These are phyloP conservation scores for Xylaria castorea DNA, from an alignment of 495 filamentous ascomycete genomes.

Conservation along the genomic window DNA sequence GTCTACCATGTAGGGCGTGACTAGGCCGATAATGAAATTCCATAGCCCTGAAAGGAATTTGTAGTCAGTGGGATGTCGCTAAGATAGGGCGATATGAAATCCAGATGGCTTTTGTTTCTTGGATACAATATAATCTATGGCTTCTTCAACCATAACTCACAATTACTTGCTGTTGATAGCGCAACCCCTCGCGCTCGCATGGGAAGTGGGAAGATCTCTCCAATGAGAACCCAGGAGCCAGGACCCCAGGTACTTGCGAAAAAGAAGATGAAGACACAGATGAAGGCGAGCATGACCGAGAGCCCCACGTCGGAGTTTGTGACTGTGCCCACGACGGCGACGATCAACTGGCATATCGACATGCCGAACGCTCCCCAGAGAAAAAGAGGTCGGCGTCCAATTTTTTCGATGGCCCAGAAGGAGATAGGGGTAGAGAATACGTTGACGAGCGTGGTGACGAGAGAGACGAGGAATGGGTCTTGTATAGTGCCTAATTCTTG, in stretches of 20 bases:
- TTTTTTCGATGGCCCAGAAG: slow-evolving; percentile 81
- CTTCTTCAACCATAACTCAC: slow-evolving; percentile 68
- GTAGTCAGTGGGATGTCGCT: neutral
- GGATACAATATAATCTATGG: neutral
- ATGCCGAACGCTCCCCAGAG: slow-evolving; percentile 80
- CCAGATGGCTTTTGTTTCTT: too few species aligned
- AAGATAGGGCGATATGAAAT: too few species aligned
- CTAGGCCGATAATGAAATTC: slow-evolving; percentile 50
- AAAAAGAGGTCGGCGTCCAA: slow-evolving; percentile 84
- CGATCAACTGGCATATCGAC: slow-evolving; percentile 85
- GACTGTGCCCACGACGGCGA: slow-evolving; percentile 71
- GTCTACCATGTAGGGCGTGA: slow-evolving; percentile 82
- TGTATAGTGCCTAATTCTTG: slow-evolving; percentile 70
- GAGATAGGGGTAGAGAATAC: slow-evolving; percentile 80
- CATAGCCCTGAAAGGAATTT: slow-evolving; percentile 36
- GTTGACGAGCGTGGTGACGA: slow-evolving; percentile 87
- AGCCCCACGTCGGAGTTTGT: slow-evolving; percentile 66
- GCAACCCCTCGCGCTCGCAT: slow-evolving; percentile 83
- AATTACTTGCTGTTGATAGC: slow-evolving; percentile 84
- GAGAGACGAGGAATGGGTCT: slow-evolving; percentile 78
- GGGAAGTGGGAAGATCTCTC: slow-evolving; percentile 85
- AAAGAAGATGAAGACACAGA: slow-evolving; percentile 85
- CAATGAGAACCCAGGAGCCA: slow-evolving; percentile 82
- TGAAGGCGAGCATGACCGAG: slow-evolving; percentile 73
- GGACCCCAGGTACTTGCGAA: slow-evolving; percentile 85